Evolutionary conservation across 1,284 basidiomycete genomes (phyloP), one percentile per base, ranked within the genome.

Genomic region (Pholiota adiposa): DNA sequence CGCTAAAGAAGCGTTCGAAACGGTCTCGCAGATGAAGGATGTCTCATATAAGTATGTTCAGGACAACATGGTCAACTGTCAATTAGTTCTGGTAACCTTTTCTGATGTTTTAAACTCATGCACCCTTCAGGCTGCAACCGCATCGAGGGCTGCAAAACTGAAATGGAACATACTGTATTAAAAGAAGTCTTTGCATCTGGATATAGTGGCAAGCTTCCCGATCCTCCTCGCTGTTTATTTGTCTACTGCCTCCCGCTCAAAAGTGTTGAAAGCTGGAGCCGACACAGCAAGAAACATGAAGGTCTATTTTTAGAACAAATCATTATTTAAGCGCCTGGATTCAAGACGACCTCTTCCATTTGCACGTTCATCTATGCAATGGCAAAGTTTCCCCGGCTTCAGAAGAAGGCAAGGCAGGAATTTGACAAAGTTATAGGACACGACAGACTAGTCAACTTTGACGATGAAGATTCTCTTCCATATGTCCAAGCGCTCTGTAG

Each of bases 371-470:
- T 44, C 18, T 75, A 88, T 53, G 82, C 83, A 6, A 84, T 89
- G 81, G 74, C 85, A 40, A 70, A 73, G 7, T 68, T 84, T 63
- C 86, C 87, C 0, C 76, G 77, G 2, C 77, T 77, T 1, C 77
- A 83, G 46, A 71, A 66, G 46, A 78, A 77, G 54, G 82, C 84
- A 1, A 85, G 87, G 65, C 71, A 76, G 19, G 87, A 88, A 60
- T 77, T 89, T 18, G 85, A 88, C 61, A 57, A 62, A 0, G 78
- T 85, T 2, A 71, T 85, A 11, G 82, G 82, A 8, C 23, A 64
- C 1, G 78, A 79, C 38, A 74, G 84, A 8, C 71, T 88, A 6
- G 87, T 87, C 0, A 74, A 67, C 1, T 80, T 85, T 54, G 75
- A 70, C 5, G 87, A 88, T 66, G 72, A 84, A 4, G 62, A 70